A percentile compares a stretch with the other conserved stretches of the same genome.
Evolutionary conservation across 2,329 filamentous ascomycete species (phyloP).

Genomic region (Fusarium newnesense): DNA sequence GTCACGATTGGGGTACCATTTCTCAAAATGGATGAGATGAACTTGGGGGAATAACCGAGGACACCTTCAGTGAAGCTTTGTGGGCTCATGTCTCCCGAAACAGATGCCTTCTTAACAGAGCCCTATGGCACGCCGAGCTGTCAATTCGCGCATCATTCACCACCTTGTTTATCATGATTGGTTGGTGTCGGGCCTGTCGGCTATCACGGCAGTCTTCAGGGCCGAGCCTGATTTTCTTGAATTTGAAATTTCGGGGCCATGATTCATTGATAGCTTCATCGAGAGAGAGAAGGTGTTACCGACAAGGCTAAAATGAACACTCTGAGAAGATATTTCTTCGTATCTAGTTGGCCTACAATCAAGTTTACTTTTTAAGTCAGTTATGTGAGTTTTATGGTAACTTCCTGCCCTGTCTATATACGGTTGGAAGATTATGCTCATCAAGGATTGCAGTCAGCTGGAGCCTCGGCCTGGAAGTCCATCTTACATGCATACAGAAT

Average conservation of each 20-base stretch:
- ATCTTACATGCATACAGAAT: accelerated
- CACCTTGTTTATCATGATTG: neutral
- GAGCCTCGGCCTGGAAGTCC: too few species aligned
- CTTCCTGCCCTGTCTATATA: accelerated
- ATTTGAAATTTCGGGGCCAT: neutral
- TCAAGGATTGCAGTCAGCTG: neutral
- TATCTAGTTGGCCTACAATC: neutral
- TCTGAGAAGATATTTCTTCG: neutral
- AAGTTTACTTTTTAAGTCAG: accelerated
- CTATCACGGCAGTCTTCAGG: neutral
- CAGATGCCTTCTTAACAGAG: neutral
- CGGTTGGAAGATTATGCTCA: accelerated
- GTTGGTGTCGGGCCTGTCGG: neutral
- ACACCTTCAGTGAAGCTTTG: accelerated
- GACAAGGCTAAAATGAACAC: too few species aligned
- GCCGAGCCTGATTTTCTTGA: neutral
- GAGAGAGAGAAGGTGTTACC: accelerated
- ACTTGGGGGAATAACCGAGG: accelerated
- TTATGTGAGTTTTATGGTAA: accelerated
- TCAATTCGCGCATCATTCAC: accelerated
- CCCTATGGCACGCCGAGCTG: accelerated
- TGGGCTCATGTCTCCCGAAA: neutral
- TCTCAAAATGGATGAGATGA: neutral
- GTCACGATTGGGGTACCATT: neutral
- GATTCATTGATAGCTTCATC: accelerated